Base-by-base conservation (phyloP, 192 early-diverging fungal genomes). In the Backusella liffmaniae region DNA sequence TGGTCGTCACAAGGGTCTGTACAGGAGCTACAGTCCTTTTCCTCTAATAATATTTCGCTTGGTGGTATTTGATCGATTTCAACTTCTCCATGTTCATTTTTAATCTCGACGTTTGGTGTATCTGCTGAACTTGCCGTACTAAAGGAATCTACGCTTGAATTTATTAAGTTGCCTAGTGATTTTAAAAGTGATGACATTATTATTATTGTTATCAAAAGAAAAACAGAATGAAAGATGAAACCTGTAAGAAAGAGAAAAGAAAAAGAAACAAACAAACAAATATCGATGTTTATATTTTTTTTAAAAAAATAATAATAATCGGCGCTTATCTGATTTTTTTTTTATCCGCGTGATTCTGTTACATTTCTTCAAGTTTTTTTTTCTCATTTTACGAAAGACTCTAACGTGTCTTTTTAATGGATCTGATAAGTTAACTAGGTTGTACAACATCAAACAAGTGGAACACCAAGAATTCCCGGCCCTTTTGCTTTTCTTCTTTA, bases 1-100 rank as follows among this genome's bases (percentile, higher is more conserved):
- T 90, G 89, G 4, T 86, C 84, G 15, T 83, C 74, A 59, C 89
- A 90, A 9, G 83, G 83, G 4, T 79, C 73, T 32, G 82, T 68
- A 68, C 88, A 90, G 9, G 76, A 67, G 18, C 76, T 46, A 59
- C 88, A 90, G 10, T 77, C 30, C 21, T 88, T 84, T 5, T 79
- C 70, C 0, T 42, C 36, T 30, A 65, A 3, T 21, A 70, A 5
- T 3, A 75, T 10, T 32, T 77, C 70, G 0, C 41, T 21, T 12
- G 83, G 80, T 15, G 77, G 82, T 16, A 79, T 71, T 23, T 74
- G 75, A n/a, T 78, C 81, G 9, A 79, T 79, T 10, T 79, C 77
- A 16, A 79, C 51, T 21, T 67, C 42, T 23, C 39, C 35, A 36
- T 51, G 51, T 42, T 67, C 35, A 15, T 70, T 76, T 12, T 62